Evolutionary conservation across 257 asterid species (phyloP), one percentile per base, ranked within the genome.

Genomic region (Solanum phureja): DNA sequence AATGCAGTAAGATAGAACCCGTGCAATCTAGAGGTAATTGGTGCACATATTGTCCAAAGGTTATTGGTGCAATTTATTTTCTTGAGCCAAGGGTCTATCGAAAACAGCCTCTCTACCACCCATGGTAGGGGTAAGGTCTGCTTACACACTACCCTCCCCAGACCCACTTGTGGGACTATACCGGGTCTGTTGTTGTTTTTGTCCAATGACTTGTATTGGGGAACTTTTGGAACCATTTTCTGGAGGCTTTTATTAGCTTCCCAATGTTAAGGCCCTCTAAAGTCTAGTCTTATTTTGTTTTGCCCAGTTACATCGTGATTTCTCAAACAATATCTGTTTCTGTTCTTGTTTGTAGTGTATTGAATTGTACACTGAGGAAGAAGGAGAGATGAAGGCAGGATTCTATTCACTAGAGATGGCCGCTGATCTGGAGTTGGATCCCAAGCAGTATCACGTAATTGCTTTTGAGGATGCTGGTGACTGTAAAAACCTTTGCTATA

Each of bases 401-500:
- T 94, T 97, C 77, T 97, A 97, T 92, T 94, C 99, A 7, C 89
- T 97, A 90, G 99, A 96, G 92, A 97, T 97, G 99, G 99, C 98
- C 56, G 91, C 98, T 88, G 98, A 97, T 93, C 98, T 96, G 46
- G 98, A 96, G 87, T 92, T 97, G 93, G 95, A 95, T 31, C 99
- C 99, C 19, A 95, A 96, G 92, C 99, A 90, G 84, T 91, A 91
- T 89, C 99, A 97, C 24, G 93, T 96, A 64, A 93, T 97, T 92
- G 98, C 96, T 86, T 97, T 97, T 79, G 98, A 95, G 92, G 95
- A 97, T 92, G 94, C 99, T 83, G 93, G 95, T 64, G 98, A 97
- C 86, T 91, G 97, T 93, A 97, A 95, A 92, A 95, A 95, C 40
- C 92, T 97, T 87, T 96, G 99, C 90, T 94, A 95, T 92, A 94